phyloP scores from a whole-genome alignment of 1,139 yeast species.

The Yamadazyma aaseri region DNA sequence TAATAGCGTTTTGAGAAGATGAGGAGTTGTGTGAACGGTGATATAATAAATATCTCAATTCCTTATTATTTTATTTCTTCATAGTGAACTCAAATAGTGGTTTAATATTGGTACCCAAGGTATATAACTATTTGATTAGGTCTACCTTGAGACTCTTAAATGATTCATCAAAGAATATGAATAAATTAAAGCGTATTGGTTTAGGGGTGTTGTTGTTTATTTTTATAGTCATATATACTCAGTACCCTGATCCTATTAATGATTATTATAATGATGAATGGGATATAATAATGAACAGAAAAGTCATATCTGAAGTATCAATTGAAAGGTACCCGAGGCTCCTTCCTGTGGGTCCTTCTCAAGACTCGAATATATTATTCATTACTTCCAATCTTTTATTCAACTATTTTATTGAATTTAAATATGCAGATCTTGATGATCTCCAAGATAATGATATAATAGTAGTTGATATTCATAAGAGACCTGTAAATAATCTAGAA shows the following conservation, averaged over 20 bases:
- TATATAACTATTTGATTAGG: no score
- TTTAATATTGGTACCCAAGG: no score
- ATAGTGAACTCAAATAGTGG: no score
- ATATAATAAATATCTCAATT: no score
- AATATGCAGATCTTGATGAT: neutral
- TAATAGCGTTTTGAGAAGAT: no score
- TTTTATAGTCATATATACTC: neutral
- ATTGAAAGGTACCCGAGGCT: constrained; percentile 4
- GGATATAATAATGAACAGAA: constrained; percentile 3
- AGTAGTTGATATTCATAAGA: constrained; percentile 8
- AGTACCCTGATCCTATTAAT: constrained; percentile 1
- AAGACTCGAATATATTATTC: neutral
- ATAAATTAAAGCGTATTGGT: constrained; percentile 2
- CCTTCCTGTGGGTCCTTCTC: neutral
- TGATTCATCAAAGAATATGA: no score
- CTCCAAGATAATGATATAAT: constrained; percentile 3
- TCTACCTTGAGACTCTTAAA: no score
- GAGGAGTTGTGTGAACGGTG: no score
- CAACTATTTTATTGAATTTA: constrained; percentile 7
- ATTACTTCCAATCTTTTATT: constrained; percentile 6
- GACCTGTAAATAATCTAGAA: constrained; percentile 2
- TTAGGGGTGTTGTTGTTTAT: neutral
- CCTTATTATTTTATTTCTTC: no score
- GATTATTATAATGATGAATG: constrained; percentile 8
- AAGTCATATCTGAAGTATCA: constrained; percentile 4